Evolutionary conservation across 495 filamentous ascomycete species (phyloP), one percentile per base, ranked within the genome.

Genomic region (Penicillium odoratum): DNA sequence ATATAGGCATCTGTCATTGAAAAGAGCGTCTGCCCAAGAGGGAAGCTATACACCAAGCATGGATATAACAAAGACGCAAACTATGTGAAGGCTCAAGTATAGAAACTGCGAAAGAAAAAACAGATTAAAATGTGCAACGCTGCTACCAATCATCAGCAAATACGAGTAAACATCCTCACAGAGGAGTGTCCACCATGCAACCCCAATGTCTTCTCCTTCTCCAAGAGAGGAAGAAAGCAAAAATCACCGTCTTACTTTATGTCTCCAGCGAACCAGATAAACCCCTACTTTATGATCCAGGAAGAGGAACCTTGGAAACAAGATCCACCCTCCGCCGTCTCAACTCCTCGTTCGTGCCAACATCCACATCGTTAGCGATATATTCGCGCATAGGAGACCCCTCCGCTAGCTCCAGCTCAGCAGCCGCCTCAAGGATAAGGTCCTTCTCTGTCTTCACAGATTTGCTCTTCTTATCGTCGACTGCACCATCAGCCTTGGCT

Each of bases 351-450:
- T 29, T 48, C 4, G 25, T 16, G n/a, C 21, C 51, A 36, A 31
- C 15, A 38, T 31, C 25, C 4, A 36, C 36, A 43, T 18, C 48
- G 25, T 15, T 21, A 25, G 48, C 11, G 29, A 16, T 5, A 51
- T n/a, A 5, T 33, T 36, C 48, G n/a, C 16, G 47, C 16, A 63
- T 56, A 54, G 74, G 55, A 29, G 62, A 65, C 13, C 66, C 68
- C 56, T 77, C 71, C 26, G 77, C 71, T 46, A 74, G 49, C 51
- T 70, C 65, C 38, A 79, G 50, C 31, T 68, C 65, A 0, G 70
- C 56, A 3, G 74, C 76, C 1, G 74, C 74, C 28, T 77, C 72
- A 3, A 79, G 65, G 15, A 77, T 60, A 42, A 69, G 58, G 42
- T 75, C 68, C 43, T 68, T 68, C 55, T 75, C 70, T 3, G 48